Evolutionary conservation across 2,329 filamentous ascomycete species (phyloP), one percentile per base, ranked within the genome.

Genomic region (Hypocrella siamensis): DNA sequence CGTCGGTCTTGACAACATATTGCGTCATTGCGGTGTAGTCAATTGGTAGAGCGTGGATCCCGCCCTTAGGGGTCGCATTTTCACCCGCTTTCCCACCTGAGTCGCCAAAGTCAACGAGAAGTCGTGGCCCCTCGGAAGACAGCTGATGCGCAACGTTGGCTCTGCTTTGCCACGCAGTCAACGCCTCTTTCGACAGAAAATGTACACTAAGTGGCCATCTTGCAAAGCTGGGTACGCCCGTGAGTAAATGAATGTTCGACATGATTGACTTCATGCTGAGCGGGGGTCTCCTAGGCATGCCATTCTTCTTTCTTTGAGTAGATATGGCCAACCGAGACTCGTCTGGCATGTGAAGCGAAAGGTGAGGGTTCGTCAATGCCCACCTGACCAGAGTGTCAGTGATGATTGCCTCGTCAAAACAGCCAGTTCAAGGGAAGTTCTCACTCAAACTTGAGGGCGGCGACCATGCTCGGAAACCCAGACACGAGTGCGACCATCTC

Each of bases 361-460:
- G 52, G 48, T 90, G 79, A 2, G 85, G 73, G 48, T 96, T 85
- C 41, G 82, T 82, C 65, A 92, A 79, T 25, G 88, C 86, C 88
- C 88, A 94, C 63, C 82, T 88, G 25, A 7, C 27, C 4, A 21
- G 17, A 19, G 30, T n/a, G 18, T 10, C 9, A 12, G 25, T 11
- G 10, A 26, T 14, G 25, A 22, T 12, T n/a, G n/a, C n/a, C 17
- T 9, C 12, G n/a, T 14, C 17, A 14, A 15, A 7, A 22, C n/a
- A 28, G 11, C 15, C 16, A 24, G 27, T 14, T 10, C 6, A 8
- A 28, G 14, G 28, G n/a, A 22, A 7, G 24, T 14, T 29, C 74
- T 49, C 64, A 90, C 79, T 96, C 88, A 48, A 98, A 96, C 48
- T 96, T 88, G 40, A 98, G 58, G 1, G 90, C 90, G 1, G 82